Evolutionary conservation across 2,329 filamentous ascomycete genomes (phyloP).

Genomic region (Colletotrichum sp.): DNA sequence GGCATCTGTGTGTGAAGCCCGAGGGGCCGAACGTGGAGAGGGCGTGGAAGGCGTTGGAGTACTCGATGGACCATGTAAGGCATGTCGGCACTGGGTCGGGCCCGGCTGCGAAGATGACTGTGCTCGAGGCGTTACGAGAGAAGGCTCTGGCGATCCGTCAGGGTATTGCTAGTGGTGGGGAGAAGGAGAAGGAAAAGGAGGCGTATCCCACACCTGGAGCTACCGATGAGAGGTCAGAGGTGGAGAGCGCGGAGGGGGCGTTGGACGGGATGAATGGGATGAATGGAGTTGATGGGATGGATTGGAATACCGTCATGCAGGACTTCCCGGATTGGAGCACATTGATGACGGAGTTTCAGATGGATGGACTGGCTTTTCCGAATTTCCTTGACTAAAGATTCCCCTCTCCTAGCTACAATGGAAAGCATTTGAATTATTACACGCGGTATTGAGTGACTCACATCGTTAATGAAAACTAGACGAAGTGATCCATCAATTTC

Average conservation of each 20-base stretch:
- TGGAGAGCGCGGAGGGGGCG: neutral
- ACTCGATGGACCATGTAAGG: conserved; percentile 1
- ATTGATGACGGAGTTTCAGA: conserved; percentile 32
- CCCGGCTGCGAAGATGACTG: conserved; percentile 31
- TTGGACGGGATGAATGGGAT: neutral
- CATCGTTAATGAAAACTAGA: neutral
- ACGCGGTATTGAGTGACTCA: neutral
- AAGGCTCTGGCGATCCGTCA: conserved; percentile 31
- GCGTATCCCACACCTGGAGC: neutral
- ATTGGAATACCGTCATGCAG: conserved; percentile 3
- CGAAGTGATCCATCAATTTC: accelerated
- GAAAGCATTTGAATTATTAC: neutral
- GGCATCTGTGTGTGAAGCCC: conserved; percentile 46
- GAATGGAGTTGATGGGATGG: neutral
- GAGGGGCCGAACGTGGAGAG: conserved; percentile 30
- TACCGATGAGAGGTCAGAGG: neutral
- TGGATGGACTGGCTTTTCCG: conserved; percentile 28
- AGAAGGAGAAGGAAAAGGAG: neutral
- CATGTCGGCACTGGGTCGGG: conserved; percentile 19
- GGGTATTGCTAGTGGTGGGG: neutral
- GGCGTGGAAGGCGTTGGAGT: conserved; percentile 35
- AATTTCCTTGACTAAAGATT: conserved; percentile 3
- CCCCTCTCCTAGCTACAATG: neutral
- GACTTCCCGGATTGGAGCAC: conserved; percentile 31
- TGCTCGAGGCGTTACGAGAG: conserved; percentile 33